A percentile compares a stretch with the other conserved stretches of the same genome.
Evolutionary conservation across 2,329 filamentous ascomycete species (phyloP).

Genomic region (Colletotrichum sidae): DNA sequence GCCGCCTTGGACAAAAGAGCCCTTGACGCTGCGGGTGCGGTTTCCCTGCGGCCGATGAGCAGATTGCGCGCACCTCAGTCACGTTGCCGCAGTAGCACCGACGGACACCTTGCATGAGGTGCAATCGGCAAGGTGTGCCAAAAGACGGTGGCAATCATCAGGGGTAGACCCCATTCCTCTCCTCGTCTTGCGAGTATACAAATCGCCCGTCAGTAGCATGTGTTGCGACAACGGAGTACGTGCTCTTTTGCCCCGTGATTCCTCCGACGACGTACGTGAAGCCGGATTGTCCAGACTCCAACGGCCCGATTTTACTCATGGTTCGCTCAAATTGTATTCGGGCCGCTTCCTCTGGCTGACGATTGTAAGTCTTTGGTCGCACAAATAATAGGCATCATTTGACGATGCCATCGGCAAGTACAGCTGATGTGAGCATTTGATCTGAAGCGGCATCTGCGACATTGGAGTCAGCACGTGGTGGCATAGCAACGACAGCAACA

Average conservation of each 20-base stretch:
- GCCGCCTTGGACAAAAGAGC: background rate
- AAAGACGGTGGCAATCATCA: conserved; percentile 7
- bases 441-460: too few species aligned
- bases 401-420: conserved; percentile 50
- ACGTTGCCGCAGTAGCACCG: conserved; percentile 13
- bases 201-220: conserved; percentile 9
- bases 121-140: conserved; percentile 21
- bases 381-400: conserved; percentile 53
- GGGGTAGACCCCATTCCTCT: conserved; percentile 24
- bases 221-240: background rate
- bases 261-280: conserved; percentile 27
- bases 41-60: conserved; percentile 9
- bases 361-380: conserved; percentile 45
- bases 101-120: conserved; percentile 29
- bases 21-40: background rate
- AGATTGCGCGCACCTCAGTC: conserved; percentile 1
- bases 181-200: conserved; percentile 23
- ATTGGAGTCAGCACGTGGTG: too few species aligned
- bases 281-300: background rate
- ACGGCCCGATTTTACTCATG: conserved; percentile 22
- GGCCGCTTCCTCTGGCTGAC: conserved; percentile 3
- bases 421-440: conserved; percentile 6
- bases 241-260: background rate
- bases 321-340: background rate
- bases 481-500: too few species aligned